Evolutionary conservation across 1,139 yeast species (phyloP), one percentile per base, ranked within the genome.

Genomic region (Magnusiomyces tetraspermus): DNA sequence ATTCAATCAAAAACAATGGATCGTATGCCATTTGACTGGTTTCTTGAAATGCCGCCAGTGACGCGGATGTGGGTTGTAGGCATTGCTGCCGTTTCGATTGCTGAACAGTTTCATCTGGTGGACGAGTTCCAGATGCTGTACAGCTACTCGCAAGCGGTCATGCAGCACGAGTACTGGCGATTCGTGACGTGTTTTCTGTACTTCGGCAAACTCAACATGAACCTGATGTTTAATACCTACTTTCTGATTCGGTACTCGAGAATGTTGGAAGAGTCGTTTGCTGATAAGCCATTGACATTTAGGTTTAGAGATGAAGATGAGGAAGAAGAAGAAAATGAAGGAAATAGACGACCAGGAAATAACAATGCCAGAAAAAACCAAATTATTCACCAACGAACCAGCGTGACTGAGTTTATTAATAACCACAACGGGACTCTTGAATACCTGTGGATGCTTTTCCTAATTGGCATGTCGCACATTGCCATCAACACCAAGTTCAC

Each of bases 111-210:
- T 5, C 72, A 70, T 1, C 55, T 62, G 19, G 55, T 71, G 15
- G 45, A 55, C 37, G 59, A 60, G 52, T 53, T 62, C 30, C 59
- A 65, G 51, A 52, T 60, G 41, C 48, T 58, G 50, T 63, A 55
- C 55, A 58, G 54, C 43, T 57, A 52, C 44, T 51, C 51, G 17
- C 57, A 56, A 55, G 63, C 62, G 10, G 53, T 58, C 36, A 55
- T 57, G 26, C 58, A 57, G n/a, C 63, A 65, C 46, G 75, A 73
- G 60, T 66, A 67, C 57, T 74, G 77, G 76, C 62, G 80, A 28
- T 53, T 75, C 28, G 13, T 73, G 11, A 71, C 77, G 17, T 65
- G 76, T 3, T 71, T 76, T 53, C 53, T 74, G 6, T 75, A 73
- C 55, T 67, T 70, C 54, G 80, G 79, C 1, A 62, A 67, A n/a